Conservation (phyloP, 2,329 filamentous ascomycete genomes). For the Botrytis galanthina region DNA sequence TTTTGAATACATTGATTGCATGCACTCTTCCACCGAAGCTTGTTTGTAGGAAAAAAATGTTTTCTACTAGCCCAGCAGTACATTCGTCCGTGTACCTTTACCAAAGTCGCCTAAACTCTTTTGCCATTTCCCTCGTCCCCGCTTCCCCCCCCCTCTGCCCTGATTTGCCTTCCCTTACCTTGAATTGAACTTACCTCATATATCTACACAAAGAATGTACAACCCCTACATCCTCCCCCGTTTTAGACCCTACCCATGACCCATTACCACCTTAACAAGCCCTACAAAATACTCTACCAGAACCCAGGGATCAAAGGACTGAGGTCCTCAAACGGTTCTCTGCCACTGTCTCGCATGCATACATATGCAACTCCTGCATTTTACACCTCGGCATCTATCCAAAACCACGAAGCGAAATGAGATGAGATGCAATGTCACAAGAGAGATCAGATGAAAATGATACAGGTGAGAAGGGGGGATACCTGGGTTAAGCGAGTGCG, state of each 20-base stretch:
- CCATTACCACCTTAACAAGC: background rate
- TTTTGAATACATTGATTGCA: background rate
- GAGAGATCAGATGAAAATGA: background rate
- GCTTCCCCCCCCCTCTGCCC: too few species aligned
- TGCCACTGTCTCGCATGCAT: background rate
- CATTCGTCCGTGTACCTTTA: background rate
- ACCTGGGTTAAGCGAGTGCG: background rate
- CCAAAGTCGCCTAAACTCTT: background rate
- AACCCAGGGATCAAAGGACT: background rate
- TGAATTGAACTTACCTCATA: background rate
- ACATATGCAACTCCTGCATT: background rate
- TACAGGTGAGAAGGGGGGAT: background rate
- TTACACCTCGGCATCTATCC: background rate
- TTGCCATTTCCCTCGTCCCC: too few species aligned
- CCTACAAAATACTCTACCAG: background rate
- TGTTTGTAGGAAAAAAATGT: background rate
- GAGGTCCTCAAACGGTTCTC: background rate
- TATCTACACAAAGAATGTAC: background rate
- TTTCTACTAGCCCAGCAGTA: background rate
- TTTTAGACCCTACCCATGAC: too few species aligned
- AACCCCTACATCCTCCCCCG: too few species aligned
- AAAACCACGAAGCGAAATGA: background rate
- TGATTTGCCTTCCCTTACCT: background rate
- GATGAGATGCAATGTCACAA: background rate
- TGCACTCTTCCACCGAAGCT: background rate